phyloP scores from a whole-genome alignment of 1,139 yeast genomes.

The Yamadazyma trypodendri region DNA sequence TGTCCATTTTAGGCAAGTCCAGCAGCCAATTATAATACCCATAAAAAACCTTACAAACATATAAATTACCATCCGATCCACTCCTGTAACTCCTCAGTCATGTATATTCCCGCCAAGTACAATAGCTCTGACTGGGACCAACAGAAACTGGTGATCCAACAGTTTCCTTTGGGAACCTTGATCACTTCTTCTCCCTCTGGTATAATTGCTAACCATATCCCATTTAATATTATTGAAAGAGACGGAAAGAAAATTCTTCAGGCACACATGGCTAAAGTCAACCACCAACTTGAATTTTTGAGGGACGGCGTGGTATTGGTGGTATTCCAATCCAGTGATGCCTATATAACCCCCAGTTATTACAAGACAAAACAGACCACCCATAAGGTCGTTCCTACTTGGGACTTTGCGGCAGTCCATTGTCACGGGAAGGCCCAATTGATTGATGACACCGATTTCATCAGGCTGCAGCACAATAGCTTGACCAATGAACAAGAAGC shows the following conservation, averaged over 20 bases:
- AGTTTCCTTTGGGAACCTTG: constrained; percentile 55
- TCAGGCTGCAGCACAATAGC: constrained; percentile 43
- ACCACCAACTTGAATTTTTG: constrained; percentile 52
- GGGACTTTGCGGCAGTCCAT: constrained; percentile 69
- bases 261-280: constrained; percentile 58
- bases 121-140: constrained; percentile 35
- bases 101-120: constrained; percentile 34
- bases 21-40: neutral
- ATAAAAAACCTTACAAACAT: neutral
- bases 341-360: constrained; percentile 62
- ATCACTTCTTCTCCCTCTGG: constrained; percentile 39
- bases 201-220: constrained; percentile 57
- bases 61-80: no score
- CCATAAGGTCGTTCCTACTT: constrained; percentile 68
- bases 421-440: constrained; percentile 53
- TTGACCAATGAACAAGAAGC: constrained; percentile 52
- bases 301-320: constrained; percentile 45
- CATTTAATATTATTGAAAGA: constrained; percentile 45
- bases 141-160: constrained; percentile 41
- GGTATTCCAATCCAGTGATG: constrained; percentile 53
- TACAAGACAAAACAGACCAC: constrained; percentile 57
- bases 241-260: constrained; percentile 44
- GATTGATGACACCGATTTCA: constrained; percentile 47
- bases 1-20: constrained; percentile 1
- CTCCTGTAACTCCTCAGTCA: no score